Conservation (phyloP, 2,329 filamentous ascomycete genomes). For the Arthroderma uncinatum region DNA sequence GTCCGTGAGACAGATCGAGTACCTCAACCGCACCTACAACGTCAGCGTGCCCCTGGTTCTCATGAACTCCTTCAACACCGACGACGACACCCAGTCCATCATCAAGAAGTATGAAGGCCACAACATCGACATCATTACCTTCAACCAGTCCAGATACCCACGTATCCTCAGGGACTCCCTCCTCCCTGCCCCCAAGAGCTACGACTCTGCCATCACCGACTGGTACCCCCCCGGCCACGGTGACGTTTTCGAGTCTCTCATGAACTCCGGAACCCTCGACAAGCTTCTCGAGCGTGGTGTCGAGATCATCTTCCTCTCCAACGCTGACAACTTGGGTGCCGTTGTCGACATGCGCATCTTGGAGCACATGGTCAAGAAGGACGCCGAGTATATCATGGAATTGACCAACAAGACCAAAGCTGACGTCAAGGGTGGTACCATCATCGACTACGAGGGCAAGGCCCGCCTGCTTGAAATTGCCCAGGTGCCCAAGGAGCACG, state of each 20-base stretch:
- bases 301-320: slow-evolving; percentile 97
- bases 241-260: slow-evolving; percentile 98
- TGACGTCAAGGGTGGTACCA: slow-evolving; percentile 99
- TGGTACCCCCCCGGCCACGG: slow-evolving; percentile 99
- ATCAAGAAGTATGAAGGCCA: slow-evolving; percentile 99
- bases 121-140: slow-evolving; percentile 98
- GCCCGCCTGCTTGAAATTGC: slow-evolving; percentile 96
- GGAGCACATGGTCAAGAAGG: slow-evolving; percentile 97
- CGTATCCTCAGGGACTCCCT: slow-evolving; percentile 97
- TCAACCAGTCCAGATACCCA: slow-evolving; percentile 98
- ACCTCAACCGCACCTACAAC: slow-evolving; percentile 94
- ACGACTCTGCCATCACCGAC: slow-evolving; percentile 77
- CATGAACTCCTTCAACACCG: slow-evolving; percentile 99
- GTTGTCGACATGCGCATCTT: slow-evolving; percentile 96
- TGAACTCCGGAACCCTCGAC: slow-evolving; percentile 97
- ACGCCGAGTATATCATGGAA: slow-evolving; percentile 99
- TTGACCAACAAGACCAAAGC: slow-evolving; percentile 99
- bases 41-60: slow-evolving; percentile 97
- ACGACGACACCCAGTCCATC: slow-evolving; percentile 93
- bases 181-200: slow-evolving; percentile 84
- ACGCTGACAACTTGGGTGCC: slow-evolving; percentile 95
- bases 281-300: slow-evolving; percentile 90
- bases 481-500: slow-evolving; percentile 98
- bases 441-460: slow-evolving; percentile 97
- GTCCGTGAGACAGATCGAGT: slow-evolving; percentile 97